Evolutionary conservation across 345 rosid species (phyloP), one percentile per base, ranked within the genome.

Genomic region (Brassica carinata): DNA sequence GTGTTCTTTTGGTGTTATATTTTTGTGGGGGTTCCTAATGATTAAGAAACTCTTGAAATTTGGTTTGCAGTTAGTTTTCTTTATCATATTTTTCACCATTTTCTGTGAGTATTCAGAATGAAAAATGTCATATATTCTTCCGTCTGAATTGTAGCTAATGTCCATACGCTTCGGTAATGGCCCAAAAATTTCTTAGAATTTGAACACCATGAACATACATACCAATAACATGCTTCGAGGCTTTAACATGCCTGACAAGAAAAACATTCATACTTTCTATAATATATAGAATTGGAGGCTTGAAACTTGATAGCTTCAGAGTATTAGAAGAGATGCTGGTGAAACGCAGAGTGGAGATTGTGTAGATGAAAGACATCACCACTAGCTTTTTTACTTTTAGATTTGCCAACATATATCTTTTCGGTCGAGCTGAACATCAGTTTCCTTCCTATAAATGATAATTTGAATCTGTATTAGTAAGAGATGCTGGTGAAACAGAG

Each of bases 61-160:
- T 67, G 74, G 40, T 53, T 29, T 67, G 79, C 55, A 55, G 14
- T n/a, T 67, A 76, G 80, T 77, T 76, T 64, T 2, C 4, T 15
- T 58, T 62, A 3, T 13, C 0, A 3, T 66, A 57, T 55, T 61
- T 67, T 26, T 58, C 0, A 18, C 69, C 63, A 15, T 78, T 51
- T 78, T 64, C 9, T 51, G 53, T 63, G 38, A 71, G 27, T 63
- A 71, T 55, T 53, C 10, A 8, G 43, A 53, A 64, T 64, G 7
- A 15, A 78, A 65, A 65, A 64, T 64, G 67, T 64, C 71, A 34
- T 71, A 78, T 71, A 36, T 78, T 72, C 57, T 78, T 15, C 58
- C 9, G 45, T 64, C 36, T 69, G 7, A 64, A 3, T 15, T 62
- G 13, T 62, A 62, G 33, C 33, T 55, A 15, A 3, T 53, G 19